Conservation (phyloP, 2,329 filamentous ascomycete species). For the Sarocladiaceae sp. region DNA sequence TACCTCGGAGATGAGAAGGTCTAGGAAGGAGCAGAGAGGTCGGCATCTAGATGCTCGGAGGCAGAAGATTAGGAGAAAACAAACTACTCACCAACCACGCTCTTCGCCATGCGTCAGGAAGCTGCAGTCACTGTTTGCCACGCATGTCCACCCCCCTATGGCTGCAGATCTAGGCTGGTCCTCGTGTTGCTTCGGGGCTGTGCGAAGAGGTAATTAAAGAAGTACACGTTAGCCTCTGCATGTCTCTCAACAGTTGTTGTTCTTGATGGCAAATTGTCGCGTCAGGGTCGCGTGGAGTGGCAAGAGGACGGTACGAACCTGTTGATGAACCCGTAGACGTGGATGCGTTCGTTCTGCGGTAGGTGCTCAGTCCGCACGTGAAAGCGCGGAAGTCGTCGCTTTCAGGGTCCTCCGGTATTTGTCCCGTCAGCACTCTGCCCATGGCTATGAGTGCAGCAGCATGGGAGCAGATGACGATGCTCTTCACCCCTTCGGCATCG, state of each 20-base stretch:
- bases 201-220: constrained; percentile 3
- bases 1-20: constrained; percentile 1
- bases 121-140: constrained; percentile 77
- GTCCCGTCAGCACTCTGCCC: constrained; percentile 75
- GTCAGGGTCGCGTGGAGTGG: background rate
- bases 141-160: constrained; percentile 75
- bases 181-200: background rate
- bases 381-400: constrained; percentile 81
- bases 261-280: background rate
- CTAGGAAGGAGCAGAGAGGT: constrained; percentile 13
- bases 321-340: constrained; percentile 2
- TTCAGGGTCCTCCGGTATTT: constrained; percentile 65
- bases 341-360: constrained; percentile 20
- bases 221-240: constrained; percentile 6
- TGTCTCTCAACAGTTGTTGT: background rate
- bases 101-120: constrained; percentile 79
- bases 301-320: background rate
- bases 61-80: constrained; percentile 11
- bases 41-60: too few relatives aligned
- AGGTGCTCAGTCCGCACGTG: constrained; percentile 77
- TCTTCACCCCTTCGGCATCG: constrained; percentile 64
- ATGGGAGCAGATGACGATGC: constrained; percentile 81
- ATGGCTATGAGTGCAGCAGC: constrained; percentile 86
- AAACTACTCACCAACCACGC: constrained; percentile 69
- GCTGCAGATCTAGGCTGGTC: constrained; percentile 10